Evolutionary conservation across 495 filamentous ascomycete genomes (phyloP).

Genomic region (Margaritispora aquatica): DNA sequence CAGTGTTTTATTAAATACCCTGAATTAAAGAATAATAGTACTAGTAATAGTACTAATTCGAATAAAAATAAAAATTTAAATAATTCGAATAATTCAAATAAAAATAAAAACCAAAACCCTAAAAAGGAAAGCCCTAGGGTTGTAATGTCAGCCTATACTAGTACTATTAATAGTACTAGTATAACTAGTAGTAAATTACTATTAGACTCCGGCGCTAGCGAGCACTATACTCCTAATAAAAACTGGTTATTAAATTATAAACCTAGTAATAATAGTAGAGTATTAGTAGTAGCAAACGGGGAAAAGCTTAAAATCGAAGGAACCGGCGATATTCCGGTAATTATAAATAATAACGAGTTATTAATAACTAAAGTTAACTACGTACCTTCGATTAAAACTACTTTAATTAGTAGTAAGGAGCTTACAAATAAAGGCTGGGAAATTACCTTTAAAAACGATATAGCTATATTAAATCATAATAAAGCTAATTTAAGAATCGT

Average conservation of each 20-base stretch:
- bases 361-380: slow-evolving; percentile 12
- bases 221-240: slow-evolving; percentile 10
- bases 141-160: background rate
- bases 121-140: background rate
- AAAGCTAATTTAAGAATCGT: background rate
- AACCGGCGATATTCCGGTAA: slow-evolving; percentile 7
- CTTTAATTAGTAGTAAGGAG: slow-evolving; percentile 4
- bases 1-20: slow-evolving; percentile 10
- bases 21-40: slow-evolving; percentile 3
- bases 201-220: slow-evolving; percentile 4
- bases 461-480: slow-evolving; percentile 2
- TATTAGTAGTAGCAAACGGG: slow-evolving; percentile 1
- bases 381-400: slow-evolving; percentile 7
- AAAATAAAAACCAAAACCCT: background rate
- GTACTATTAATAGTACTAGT: background rate
- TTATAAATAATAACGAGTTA: slow-evolving; percentile 7
- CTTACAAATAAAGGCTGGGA: slow-evolving; percentile 7
- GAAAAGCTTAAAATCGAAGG: slow-evolving; percentile 1
- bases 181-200: slow-evolving; percentile 3
- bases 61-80: background rate
- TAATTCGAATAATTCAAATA: background rate
- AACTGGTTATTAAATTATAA: slow-evolving; percentile 12
- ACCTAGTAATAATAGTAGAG: background rate
- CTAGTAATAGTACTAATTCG: background rate
- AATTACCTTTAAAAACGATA: slow-evolving; percentile 5